Conservation (phyloP, 2,329 filamentous ascomycete genomes). For the Diaporthe vexans region DNA sequence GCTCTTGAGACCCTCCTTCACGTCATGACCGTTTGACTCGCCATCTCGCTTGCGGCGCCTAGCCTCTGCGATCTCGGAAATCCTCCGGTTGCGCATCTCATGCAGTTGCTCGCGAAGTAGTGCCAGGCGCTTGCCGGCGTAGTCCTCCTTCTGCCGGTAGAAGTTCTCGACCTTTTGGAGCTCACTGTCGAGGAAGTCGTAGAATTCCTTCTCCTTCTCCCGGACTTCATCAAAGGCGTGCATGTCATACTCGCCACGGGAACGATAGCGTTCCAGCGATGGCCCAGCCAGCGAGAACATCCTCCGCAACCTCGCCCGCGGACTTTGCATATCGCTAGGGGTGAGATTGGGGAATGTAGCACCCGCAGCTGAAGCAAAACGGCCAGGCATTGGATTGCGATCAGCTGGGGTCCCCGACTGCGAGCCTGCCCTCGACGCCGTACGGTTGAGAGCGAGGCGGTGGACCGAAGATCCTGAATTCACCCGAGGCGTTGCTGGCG, state of each 20-base stretch:
- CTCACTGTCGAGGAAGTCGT: slow-evolving; percentile 85
- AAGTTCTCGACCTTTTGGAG: slow-evolving; percentile 93
- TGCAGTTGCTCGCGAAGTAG: slow-evolving; percentile 87
- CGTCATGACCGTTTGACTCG: slow-evolving; percentile 41
- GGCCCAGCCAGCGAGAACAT: slow-evolving; percentile 56
- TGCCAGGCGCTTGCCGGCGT: slow-evolving; percentile 80
- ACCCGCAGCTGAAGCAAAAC: slow-evolving; percentile 41
- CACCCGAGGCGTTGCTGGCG: slow-evolving; percentile 16
- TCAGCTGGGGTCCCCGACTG: slow-evolving; percentile 5
- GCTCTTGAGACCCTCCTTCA: slow-evolving; percentile 46
- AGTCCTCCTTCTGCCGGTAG: slow-evolving; percentile 88
- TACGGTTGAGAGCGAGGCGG: slow-evolving; percentile 53
- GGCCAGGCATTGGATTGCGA: slow-evolving; percentile 27
- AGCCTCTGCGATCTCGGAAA: slow-evolving; percentile 74
- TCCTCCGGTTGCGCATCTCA: slow-evolving; percentile 88
- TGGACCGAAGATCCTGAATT: slow-evolving; percentile 42
- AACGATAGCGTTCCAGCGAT: slow-evolving; percentile 51
- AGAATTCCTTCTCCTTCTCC: slow-evolving; percentile 85
- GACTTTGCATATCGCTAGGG: slow-evolving; percentile 46
- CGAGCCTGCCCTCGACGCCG: slow-evolving; percentile 50
- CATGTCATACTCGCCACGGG: slow-evolving; percentile 59
- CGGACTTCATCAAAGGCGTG: slow-evolving; percentile 69
- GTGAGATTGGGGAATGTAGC: slow-evolving; percentile 43
- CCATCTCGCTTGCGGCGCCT: slow-evolving; percentile 53
- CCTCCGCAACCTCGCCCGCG: slow-evolving; percentile 52